Base-by-base conservation (phyloP, 2,329 filamentous ascomycete species). In the Paecilomyces fulvus region DNA sequence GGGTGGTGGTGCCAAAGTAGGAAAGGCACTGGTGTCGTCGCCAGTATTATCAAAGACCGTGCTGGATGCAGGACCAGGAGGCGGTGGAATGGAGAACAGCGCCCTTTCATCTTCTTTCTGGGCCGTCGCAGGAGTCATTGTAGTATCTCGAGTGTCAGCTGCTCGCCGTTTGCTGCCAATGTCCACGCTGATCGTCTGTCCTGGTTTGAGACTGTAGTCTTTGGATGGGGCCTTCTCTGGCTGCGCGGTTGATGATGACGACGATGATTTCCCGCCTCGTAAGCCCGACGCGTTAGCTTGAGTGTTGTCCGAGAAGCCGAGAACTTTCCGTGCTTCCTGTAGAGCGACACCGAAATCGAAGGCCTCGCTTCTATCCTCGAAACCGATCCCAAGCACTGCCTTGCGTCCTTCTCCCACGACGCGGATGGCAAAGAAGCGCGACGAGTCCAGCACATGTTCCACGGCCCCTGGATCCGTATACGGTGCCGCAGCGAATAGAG, bases 161-260 rank as follows among this genome's bases (percentile, higher is more conserved):
- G 20, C 5, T 55, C 67, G 58, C 73, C 79, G 59, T 76, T 78
- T 81, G 21, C 84, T 83, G 3, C 83, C 84, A 53, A 94, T 80
- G 69, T 88, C 89, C 61, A 95, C 85, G 23, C 86, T 90, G 64
- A 95, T 95, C 17, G 88, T 95, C 79, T 96, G 87, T 10, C 90
- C 90, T 58, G 92, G 90, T 72, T 95, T 95, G 61, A 96, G 72
- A 65, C 88, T 92, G 67, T 90, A 91, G 67, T 95, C 90, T 62
- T 82, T 83, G 73, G 58, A 55, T 23, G 49, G 55, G 25, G 25
- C 23, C 28, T 85, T 86, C 66, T 83, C 81, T 56, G 73, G 73
- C 49, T 74, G 71, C 50, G 30, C 2, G 1, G 73, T 73, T 62
- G 72, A 70, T 62, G 72, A 70, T 63, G 67, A 61, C 21, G 68